Conservation (phyloP, 768 basidiomycete genomes). For the Podaxis carcinomalis region DNA sequence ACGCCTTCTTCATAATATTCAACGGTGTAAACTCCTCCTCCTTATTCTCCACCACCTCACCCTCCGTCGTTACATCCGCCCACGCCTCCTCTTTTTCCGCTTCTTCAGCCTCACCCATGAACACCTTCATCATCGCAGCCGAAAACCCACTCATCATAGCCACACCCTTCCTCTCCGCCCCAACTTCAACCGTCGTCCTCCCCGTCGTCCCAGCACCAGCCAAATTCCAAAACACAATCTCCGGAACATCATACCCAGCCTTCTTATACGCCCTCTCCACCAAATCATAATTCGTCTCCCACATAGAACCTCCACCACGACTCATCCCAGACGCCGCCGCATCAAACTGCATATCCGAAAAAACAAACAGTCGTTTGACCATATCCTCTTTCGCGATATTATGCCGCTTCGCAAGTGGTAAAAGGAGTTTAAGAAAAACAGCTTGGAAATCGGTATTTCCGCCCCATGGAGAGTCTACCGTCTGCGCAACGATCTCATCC, state of each 20-base stretch:
- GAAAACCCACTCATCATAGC: constrained; percentile 71
- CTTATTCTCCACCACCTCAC: constrained; percentile 22
- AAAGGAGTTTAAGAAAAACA: constrained; percentile 58
- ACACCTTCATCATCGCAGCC: constrained; percentile 65
- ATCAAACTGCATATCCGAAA: constrained; percentile 81
- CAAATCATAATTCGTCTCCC: constrained; percentile 61
- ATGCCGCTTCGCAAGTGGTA: constrained; percentile 54
- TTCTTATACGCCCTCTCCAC: constrained; percentile 49
- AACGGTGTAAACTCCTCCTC: constrained; percentile 33
- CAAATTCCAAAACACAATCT: constrained; percentile 75
- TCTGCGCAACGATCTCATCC: constrained; percentile 28
- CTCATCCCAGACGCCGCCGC: background rate
- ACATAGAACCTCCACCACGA: constrained; percentile 17
- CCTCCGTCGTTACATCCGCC: constrained; percentile 31
- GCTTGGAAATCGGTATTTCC: constrained; percentile 61
- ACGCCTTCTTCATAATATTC: constrained; percentile 42
- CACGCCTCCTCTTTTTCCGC: constrained; percentile 22
- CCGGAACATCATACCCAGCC: constrained; percentile 68
- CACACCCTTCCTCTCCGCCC: constrained; percentile 52
- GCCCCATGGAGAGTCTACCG: constrained; percentile 38
- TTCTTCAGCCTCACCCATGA: constrained; percentile 51
- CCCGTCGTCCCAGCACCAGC: constrained; percentile 21
- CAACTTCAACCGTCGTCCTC: constrained; percentile 40
- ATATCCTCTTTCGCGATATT: constrained; percentile 63
- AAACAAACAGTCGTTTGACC: constrained; percentile 73